phyloP scores from a whole-genome alignment of 2,329 filamentous ascomycete genomes.

The Gyromitra esculenta region DNA sequence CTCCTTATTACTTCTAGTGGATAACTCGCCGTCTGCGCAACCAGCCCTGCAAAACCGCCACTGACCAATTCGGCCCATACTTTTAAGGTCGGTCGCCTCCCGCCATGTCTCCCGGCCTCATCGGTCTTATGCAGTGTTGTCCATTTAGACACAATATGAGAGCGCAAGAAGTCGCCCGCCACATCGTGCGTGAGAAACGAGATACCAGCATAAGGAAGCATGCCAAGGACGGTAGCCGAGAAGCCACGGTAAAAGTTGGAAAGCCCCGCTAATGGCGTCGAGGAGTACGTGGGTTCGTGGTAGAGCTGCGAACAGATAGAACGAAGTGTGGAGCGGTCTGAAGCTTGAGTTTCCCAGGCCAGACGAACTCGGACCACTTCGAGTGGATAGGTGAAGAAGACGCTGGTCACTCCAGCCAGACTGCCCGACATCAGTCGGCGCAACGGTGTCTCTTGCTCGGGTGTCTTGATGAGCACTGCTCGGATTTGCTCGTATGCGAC shows the following conservation, averaged over 20 bases:
- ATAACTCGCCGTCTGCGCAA: constrained; percentile 92
- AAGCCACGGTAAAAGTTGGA: constrained; percentile 97
- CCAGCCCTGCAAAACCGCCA: constrained; percentile 84
- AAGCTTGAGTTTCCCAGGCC: constrained; percentile 88
- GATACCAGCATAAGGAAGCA: constrained; percentile 95
- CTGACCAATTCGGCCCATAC: constrained; percentile 87
- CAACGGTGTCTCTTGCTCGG: constrained; percentile 79
- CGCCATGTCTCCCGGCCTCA: constrained; percentile 65
- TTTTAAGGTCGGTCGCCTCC: constrained; percentile 72
- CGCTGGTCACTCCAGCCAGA: constrained; percentile 80
- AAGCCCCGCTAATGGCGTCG: constrained; percentile 71
- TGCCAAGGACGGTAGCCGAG: constrained; percentile 85
- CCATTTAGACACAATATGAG: constrained; percentile 72
- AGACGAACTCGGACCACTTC: constrained; percentile 92
- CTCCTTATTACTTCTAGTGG: constrained; percentile 91
- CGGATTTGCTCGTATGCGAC: constrained; percentile 97
- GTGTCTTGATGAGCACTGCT: constrained; percentile 75
- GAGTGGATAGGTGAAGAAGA: constrained; percentile 95
- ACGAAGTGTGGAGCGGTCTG: constrained; percentile 74
- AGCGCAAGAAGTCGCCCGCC: constrained; percentile 82
- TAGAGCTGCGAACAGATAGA: constrained; percentile 89
- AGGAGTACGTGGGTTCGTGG: constrained; percentile 69
- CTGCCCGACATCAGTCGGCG: constrained; percentile 79
- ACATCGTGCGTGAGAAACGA: constrained; percentile 97
- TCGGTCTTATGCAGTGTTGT: constrained; percentile 69